Evolutionary conservation across 2,329 filamentous ascomycete species (phyloP), one percentile per base, ranked within the genome.

Genomic region (Pseudocercospora musae): DNA sequence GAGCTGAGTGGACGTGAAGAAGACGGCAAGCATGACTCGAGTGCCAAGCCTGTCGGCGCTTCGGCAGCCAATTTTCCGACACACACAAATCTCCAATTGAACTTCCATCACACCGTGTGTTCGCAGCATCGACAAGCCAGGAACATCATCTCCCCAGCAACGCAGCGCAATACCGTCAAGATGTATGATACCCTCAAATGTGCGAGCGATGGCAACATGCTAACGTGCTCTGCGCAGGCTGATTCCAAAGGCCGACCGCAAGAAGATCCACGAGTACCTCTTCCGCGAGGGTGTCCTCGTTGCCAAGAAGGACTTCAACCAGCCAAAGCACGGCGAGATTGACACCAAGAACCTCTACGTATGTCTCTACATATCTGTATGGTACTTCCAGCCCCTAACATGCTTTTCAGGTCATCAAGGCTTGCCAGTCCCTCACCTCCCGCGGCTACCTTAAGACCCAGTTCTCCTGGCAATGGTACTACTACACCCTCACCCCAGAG

Each of bases 241-340:
- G 87, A 99, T 99, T 83, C 95, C 95, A 82, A 98, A 98, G 90
- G 90, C 92, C 83, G 95, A 99, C 86, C 93, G 96, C 86, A 99
- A 99, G 91, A 92, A 92, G 90, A 98, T 99, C 85, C 95, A 99
- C 88, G 94, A 94, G 90, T 96, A 94, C 90, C 91, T 99, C 87
- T 96, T 96, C 89, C 73, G 74, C 63, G 86, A 89, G 85, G 87
- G 87, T 81, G 87, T 89, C 70, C 91, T 98, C 85, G 94, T 98
- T 81, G 95, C 95, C 75, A 93, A 96, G 87, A 98, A 99, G 89
- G 92, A 99, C 87, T 97, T 89, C 89, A 96, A 96, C 87, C 90
- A 93, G 76, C 89, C 91, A 80, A 96, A 96, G 89, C 95, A 99
- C 86, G 86, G 86, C 79, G 94, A 99, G 77, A 95, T 98, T 82